Evolutionary conservation across 805 yeast genomes (phyloP), one percentile per base, ranked within the genome.

Genomic region (Wickerhamomyces alni): DNA sequence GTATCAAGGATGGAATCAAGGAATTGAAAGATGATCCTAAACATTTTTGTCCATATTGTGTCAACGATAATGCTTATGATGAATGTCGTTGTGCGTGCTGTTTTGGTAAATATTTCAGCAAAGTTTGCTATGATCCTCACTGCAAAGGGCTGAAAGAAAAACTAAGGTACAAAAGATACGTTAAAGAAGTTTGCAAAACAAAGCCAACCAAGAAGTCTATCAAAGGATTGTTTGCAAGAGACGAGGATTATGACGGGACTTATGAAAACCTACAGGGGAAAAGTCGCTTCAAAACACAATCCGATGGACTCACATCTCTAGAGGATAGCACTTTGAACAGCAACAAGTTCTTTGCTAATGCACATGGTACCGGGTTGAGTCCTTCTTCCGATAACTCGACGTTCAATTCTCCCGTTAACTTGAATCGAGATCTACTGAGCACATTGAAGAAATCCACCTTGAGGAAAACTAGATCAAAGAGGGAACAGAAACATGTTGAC

Each of bases 41-140:
- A 19, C 43, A 50, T 17, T 51, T 51, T 26, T 54, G 58, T 24
- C 58, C 58, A 1, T 52, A 50, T 28, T 54, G 58, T 39, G 48
- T 38, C n/a, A 54, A 52, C 35, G 46, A 52, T 31, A 54, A 54
- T 30, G 55, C 50, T 2, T 52, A 50, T 33, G 58, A 54, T 42
- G 57, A 52, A 30, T 54, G 58, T 29, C 57, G 57, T 12, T 52
- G 58, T 41, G 57, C 58, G 8, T 54, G 58, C 30, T 52, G 57
- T 30, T 46, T 54, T 39, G 58, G 51, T 3, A 47, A 45, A 22
- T 52, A 51, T 33, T 47, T 54, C 41, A 54, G 57, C 24, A 43
- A 42, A 17, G 52, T 49, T 11, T 54, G 58, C 30, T 54, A 54
- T 35, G 57, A 52, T 37, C 54, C 55, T 10, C 46, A 50, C 29